phyloP scores from a whole-genome alignment of 1,284 basidiomycete genomes.

The Ustilago shanxiensis region DNA sequence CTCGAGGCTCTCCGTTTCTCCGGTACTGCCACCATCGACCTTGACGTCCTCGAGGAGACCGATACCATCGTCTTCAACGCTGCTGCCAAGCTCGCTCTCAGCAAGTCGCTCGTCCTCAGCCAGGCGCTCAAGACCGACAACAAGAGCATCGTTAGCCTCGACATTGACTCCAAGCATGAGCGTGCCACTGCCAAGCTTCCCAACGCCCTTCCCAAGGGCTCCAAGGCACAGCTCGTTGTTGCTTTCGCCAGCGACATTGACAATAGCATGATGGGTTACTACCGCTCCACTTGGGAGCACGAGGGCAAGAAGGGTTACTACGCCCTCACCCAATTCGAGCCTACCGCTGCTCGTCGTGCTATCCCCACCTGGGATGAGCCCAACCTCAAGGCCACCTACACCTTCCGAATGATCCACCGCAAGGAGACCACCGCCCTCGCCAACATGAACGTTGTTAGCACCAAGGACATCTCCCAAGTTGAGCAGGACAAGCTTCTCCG shows the following conservation, averaged over 20 bases:
- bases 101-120: constrained; percentile 77
- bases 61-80: constrained; percentile 70
- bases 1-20: constrained; percentile 80
- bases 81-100: constrained; percentile 77
- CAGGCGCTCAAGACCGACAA: constrained; percentile 76
- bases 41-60: constrained; percentile 80
- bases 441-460: constrained; percentile 78
- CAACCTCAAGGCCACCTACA: constrained; percentile 87
- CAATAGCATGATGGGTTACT: constrained; percentile 70
- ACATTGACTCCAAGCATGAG: constrained; percentile 70
- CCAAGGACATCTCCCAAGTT: constrained; percentile 47
- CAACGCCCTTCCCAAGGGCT: constrained; percentile 57
- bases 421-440: constrained; percentile 77
- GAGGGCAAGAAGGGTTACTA: constrained; percentile 71
- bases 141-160: constrained; percentile 73
- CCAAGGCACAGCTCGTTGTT: constrained; percentile 59
- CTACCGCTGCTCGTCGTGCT: constrained; percentile 81
- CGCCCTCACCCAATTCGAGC: constrained; percentile 74
- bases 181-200: constrained; percentile 59
- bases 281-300: constrained; percentile 69
- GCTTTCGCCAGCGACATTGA: constrained; percentile 64
- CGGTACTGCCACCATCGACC: constrained; percentile 83
- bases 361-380: constrained; percentile 88
- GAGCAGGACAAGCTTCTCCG: constrained; percentile 65
- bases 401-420: constrained; percentile 84